phyloP scores from a whole-genome alignment of 2,329 filamentous ascomycete species.

The Penicillium sp. region DNA sequence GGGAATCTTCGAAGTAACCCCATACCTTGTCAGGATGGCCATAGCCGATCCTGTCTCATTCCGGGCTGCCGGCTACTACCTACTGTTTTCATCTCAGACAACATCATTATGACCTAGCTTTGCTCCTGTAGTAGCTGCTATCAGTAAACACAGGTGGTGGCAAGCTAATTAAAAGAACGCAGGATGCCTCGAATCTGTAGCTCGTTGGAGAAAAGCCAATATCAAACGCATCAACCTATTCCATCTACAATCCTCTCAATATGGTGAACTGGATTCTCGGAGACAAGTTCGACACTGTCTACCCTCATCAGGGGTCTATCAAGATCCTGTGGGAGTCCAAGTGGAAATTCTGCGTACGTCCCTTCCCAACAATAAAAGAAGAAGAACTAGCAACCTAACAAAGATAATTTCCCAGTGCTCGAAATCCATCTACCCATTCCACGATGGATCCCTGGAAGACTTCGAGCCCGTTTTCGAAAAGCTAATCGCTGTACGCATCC shows the following conservation, averaged over 20 bases:
- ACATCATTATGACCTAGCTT: neutral
- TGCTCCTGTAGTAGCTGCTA: neutral
- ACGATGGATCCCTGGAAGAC: conserved; percentile 66
- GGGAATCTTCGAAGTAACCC: neutral
- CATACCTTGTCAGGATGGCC: neutral
- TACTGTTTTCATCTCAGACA: conserved; percentile 3
- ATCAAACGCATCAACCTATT: neutral
- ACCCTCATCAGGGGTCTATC: conserved; percentile 60
- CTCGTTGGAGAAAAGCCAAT: neutral
- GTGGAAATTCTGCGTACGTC: conserved; percentile 65
- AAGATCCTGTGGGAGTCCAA: conserved; percentile 70
- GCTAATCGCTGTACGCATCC: conserved; percentile 52
- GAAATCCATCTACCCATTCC: conserved; percentile 70
- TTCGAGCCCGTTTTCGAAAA: conserved; percentile 67
- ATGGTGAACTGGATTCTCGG: conserved; percentile 40
- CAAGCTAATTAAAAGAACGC: neutral
- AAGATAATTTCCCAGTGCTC: conserved; percentile 39
- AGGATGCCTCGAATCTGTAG: neutral
- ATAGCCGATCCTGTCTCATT: neutral
- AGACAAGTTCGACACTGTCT: conserved; percentile 48
- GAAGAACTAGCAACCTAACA: conserved; percentile 18
- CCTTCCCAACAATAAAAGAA: neutral
- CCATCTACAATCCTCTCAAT: conserved; percentile 2
- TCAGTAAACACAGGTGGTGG: neutral
- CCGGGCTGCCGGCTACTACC: neutral